These are phyloP conservation scores for Spathaspora arborariae DNA, from an alignment of 805 yeast species.

Conservation along the genomic window DNA sequence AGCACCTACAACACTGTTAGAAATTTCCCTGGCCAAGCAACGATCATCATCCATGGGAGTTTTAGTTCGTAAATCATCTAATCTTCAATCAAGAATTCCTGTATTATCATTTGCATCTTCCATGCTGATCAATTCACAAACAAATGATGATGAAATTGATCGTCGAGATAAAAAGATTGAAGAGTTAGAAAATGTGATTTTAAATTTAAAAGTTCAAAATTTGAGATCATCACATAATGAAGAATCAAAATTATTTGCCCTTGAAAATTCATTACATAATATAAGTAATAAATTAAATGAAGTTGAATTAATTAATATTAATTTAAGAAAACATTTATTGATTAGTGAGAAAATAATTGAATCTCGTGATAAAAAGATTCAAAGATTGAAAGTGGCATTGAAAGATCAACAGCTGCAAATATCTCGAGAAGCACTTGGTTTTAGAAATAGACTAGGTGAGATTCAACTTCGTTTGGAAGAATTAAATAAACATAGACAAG, in stretches of 20 bases:
- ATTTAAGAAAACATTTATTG: slow-evolving; percentile 52
- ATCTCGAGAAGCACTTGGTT: slow-evolving; percentile 42
- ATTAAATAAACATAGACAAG: slow-evolving; percentile 9
- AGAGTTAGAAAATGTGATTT: slow-evolving; percentile 26
- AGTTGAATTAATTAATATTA: slow-evolving; percentile 57
- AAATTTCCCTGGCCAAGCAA: neutral
- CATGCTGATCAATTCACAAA: neutral
- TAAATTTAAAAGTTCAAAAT: slow-evolving; percentile 26
- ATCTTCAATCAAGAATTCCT: slow-evolving; percentile 1
- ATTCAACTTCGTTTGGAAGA: slow-evolving; percentile 6
- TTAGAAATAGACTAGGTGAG: slow-evolving; percentile 40
- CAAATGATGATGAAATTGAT: slow-evolving; percentile 17
- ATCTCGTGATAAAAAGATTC: slow-evolving; percentile 54
- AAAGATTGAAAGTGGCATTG: slow-evolving; percentile 47
- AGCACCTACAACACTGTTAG: neutral
- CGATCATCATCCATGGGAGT: neutral
- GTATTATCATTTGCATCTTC: slow-evolving; percentile 3
- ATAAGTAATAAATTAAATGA: slow-evolving; percentile 58
- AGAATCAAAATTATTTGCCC: slow-evolving; percentile 44
- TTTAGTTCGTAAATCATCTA: neutral
- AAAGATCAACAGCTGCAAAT: slow-evolving; percentile 43
- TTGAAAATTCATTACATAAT: slow-evolving; percentile 57
- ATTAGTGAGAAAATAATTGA: slow-evolving; percentile 55
- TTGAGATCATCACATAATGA: slow-evolving; percentile 34
- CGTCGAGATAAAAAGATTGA: slow-evolving; percentile 27